Evolutionary conservation across 345 rosid species (phyloP).

Genomic region (Rhodomyrtus tomentosa): DNA sequence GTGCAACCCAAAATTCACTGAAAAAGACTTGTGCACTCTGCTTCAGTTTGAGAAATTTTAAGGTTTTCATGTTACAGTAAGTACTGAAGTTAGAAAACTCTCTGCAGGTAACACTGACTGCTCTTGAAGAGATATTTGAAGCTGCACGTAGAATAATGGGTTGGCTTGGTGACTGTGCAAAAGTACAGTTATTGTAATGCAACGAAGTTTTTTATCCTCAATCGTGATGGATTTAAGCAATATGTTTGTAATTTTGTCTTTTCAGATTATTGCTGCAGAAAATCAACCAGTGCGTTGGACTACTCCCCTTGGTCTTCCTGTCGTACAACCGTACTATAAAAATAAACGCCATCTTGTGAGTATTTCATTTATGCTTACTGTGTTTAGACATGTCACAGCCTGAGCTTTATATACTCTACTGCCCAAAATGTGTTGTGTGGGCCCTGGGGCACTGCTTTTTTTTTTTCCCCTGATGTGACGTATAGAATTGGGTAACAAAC

Average conservation of each 20-base stretch:
- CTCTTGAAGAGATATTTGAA: slow-evolving; percentile 85
- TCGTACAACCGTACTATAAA: slow-evolving; percentile 87
- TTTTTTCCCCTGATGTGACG: background rate
- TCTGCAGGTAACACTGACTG: slow-evolving; percentile 75
- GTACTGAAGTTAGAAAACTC: background rate
- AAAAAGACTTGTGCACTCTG: background rate
- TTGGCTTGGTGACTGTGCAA: slow-evolving; percentile 97
- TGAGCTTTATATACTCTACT: background rate
- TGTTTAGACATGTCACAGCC: background rate
- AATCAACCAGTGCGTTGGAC: slow-evolving; percentile 86
- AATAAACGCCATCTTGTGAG: slow-evolving; percentile 74
- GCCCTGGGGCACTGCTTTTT: background rate
- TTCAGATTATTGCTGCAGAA: slow-evolving; percentile 72
- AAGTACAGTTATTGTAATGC: slow-evolving; percentile 25
- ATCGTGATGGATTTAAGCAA: background rate
- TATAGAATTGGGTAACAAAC: background rate
- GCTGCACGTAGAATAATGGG: slow-evolving; percentile 93
- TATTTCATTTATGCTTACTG: background rate
- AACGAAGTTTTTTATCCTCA: background rate
- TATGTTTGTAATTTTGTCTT: background rate
- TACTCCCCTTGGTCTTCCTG: slow-evolving; percentile 96
- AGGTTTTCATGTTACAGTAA: background rate
- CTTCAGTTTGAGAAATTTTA: background rate
- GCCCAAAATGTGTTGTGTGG: background rate
- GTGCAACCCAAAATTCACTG: background rate